Evolutionary conservation across 768 basidiomycete genomes (phyloP).

Genomic region (Boletus speciosus): DNA sequence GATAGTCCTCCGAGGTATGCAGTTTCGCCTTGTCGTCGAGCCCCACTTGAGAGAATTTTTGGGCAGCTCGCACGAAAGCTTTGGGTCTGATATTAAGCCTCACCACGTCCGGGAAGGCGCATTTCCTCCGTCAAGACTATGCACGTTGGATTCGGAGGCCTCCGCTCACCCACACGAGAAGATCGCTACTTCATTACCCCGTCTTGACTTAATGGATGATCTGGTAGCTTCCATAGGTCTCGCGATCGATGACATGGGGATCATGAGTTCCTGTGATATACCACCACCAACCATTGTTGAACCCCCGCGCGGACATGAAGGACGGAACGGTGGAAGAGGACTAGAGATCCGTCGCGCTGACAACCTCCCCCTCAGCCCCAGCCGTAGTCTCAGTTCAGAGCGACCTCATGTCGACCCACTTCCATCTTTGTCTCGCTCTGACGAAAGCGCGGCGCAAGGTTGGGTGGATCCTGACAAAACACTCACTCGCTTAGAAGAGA

Average conservation of each 20-base stretch:
- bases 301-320: conserved; percentile 36
- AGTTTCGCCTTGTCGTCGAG: background rate
- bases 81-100: conserved; percentile 11
- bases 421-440: conserved; percentile 18
- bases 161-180: conserved; percentile 16
- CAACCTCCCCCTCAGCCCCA: conserved; percentile 6
- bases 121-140: conserved; percentile 47
- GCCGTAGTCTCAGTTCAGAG: conserved; percentile 14
- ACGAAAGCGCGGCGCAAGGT: conserved; percentile 15
- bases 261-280: conserved; percentile 30
- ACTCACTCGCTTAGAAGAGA: conserved; percentile 13
- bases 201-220: conserved; percentile 35
- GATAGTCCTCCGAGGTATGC: conserved; percentile 21
- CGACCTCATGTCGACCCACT: conserved; percentile 1
- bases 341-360: conserved; percentile 33
- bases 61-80: conserved; percentile 26
- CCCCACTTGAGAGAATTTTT: background rate
- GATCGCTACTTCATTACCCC: conserved; percentile 20
- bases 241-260: conserved; percentile 39
- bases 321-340: conserved; percentile 20
- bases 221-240: conserved; percentile 36
- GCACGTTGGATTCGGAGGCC: conserved; percentile 22
- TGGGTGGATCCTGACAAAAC: conserved; percentile 20
- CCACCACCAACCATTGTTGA: conserved; percentile 41
- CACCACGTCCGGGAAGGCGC: conserved; percentile 60